A percentile compares a stretch with the other conserved stretches of the same genome.
Evolutionary conservation across 768 basidiomycete species (phyloP).

Genomic region (Lentinus brumalis): DNA sequence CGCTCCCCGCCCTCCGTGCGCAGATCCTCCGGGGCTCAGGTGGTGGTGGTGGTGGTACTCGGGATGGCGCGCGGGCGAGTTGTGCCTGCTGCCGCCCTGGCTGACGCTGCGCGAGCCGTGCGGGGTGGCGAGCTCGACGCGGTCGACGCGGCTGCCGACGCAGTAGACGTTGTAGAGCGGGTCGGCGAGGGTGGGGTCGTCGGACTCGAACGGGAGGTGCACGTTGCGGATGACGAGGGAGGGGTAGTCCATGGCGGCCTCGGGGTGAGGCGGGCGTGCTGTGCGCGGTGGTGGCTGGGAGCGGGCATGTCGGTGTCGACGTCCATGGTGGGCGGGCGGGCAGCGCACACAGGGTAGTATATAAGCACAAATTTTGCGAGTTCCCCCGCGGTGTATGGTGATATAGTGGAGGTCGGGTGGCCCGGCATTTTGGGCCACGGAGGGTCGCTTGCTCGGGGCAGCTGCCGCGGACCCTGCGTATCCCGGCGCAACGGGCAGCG

Average conservation of each 20-base stretch:
- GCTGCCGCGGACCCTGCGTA: not conserved
- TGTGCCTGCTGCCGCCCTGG: constrained; percentile 14
- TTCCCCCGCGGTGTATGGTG: not conserved
- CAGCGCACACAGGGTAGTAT: not conserved
- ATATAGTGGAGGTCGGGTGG: not conserved
- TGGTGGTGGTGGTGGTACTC: constrained; percentile 7
- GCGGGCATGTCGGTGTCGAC: constrained; percentile 19
- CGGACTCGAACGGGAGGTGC: constrained; percentile 17
- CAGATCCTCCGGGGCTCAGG: not conserved
- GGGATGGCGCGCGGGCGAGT: constrained; percentile 12
- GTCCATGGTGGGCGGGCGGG: constrained; percentile 8
- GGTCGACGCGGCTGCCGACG: constrained; percentile 15
- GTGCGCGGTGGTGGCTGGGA: constrained; percentile 2
- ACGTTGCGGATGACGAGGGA: constrained; percentile 24
- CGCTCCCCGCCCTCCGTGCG: not conserved
- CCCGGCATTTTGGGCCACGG: not conserved
- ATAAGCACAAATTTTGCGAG: not conserved
- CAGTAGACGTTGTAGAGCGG: constrained; percentile 24
- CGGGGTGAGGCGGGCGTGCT: not conserved
- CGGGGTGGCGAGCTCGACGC: constrained; percentile 16
- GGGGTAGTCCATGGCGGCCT: constrained; percentile 6
- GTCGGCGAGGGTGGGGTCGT: constrained; percentile 13
- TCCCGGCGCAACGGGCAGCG: not conserved
- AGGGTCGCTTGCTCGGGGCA: not conserved
- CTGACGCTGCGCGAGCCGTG: constrained; percentile 10